phyloP scores from a whole-genome alignment of 257 asterid genomes.

The Primulina eburnea region DNA sequence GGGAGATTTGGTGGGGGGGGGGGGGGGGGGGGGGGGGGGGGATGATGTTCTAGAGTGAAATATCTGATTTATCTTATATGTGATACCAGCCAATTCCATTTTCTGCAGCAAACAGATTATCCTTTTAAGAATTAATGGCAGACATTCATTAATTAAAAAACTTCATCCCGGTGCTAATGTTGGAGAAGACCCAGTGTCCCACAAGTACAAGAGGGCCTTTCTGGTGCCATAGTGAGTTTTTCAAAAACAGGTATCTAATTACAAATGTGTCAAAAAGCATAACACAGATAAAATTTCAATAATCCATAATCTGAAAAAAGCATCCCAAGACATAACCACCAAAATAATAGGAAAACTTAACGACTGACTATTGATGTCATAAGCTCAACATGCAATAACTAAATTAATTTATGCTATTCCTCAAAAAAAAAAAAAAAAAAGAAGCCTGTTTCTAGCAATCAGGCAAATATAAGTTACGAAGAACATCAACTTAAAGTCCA shows the following conservation, averaged over 20 bases:
- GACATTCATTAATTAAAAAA: too few relatives aligned
- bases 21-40: too few relatives aligned
- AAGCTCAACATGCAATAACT: too few relatives aligned
- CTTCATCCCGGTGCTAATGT: not conserved
- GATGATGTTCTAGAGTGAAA: not conserved
- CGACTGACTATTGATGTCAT: too few relatives aligned
- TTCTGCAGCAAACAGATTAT: not conserved
- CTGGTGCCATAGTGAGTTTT: too few relatives aligned
- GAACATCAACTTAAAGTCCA: not conserved
- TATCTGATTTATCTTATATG: not conserved
- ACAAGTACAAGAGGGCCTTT: too few relatives aligned
- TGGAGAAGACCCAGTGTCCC: not conserved
- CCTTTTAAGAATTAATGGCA: not conserved
- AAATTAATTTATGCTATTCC: too few relatives aligned
- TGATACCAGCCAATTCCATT: not conserved
- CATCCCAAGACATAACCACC: not conserved
- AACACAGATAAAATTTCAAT: not conserved
- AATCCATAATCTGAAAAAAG: not conserved
- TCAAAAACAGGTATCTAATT: not conserved
- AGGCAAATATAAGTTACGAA: too few relatives aligned
- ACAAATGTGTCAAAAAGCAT: not conserved
- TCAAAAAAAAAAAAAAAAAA: too few relatives aligned
- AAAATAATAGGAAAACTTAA: too few relatives aligned
- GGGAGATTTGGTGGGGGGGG: not conserved
- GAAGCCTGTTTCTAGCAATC: too few relatives aligned